Evolutionary conservation across 2,329 filamentous ascomycete genomes (phyloP).

Genomic region (Calonectria pauciramosa): DNA sequence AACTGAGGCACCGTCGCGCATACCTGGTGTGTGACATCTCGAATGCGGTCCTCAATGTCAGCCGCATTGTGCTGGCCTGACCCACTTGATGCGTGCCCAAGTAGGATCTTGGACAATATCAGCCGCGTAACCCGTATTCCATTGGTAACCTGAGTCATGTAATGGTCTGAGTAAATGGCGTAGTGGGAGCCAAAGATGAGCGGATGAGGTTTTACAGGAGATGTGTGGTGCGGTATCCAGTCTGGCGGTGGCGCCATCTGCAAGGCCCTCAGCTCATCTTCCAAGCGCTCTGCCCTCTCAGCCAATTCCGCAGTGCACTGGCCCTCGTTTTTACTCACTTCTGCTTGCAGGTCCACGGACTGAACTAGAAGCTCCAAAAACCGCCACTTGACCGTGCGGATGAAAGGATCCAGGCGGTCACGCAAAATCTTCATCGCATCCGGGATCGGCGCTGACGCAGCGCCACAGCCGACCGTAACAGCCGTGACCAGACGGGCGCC

Average conservation of each 20-base stretch:
- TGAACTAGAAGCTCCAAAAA: neutral
- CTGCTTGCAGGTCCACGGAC: neutral
- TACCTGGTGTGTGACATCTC: neutral
- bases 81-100: no score
- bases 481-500: neutral
- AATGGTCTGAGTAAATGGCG: neutral
- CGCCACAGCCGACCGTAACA: neutral
- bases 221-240: neutral
- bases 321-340: neutral
- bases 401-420: neutral
- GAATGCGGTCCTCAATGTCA: neutral
- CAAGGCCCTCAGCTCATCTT: neutral
- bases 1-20: slow-evolving; percentile 18
- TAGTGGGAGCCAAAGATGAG: neutral
- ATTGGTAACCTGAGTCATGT: slow-evolving; percentile 2
- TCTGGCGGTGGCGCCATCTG: neutral
- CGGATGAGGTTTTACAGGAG: neutral
- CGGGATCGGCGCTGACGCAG: neutral
- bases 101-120: neutral
- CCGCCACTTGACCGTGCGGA: neutral
- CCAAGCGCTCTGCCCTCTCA: neutral
- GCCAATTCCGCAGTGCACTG: neutral
- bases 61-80: no score
- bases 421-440: neutral
- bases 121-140: neutral